phyloP scores from a whole-genome alignment of 2,329 filamentous ascomycete species.

The Aspergillus candidus region DNA sequence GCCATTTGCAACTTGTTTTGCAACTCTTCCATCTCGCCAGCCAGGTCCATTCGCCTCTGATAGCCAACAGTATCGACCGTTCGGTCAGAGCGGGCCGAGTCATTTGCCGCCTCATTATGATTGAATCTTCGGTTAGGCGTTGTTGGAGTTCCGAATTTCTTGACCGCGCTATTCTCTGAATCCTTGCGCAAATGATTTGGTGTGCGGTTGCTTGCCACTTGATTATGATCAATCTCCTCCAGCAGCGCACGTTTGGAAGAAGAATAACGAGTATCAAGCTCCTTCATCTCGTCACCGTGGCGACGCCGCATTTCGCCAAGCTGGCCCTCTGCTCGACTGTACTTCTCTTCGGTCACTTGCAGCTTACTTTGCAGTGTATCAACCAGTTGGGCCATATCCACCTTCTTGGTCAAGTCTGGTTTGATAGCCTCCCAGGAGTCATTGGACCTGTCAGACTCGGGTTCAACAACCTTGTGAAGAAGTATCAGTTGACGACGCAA shows the following conservation, averaged over 20 bases:
- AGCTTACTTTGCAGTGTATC: constrained; percentile 86
- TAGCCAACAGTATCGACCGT: constrained; percentile 78
- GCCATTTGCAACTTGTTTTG: constrained; percentile 91
- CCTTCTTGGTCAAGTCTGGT: constrained; percentile 58
- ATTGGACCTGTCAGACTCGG: constrained; percentile 60
- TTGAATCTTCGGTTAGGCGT: constrained; percentile 71
- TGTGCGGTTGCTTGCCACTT: constrained; percentile 65
- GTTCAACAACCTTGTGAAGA: constrained; percentile 82
- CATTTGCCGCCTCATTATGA: constrained; percentile 57
- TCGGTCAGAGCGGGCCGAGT: constrained; percentile 77
- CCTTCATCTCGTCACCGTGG: constrained; percentile 64
- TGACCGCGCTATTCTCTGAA: constrained; percentile 47
- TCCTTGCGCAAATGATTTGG: constrained; percentile 63
- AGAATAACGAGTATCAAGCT: constrained; percentile 56
- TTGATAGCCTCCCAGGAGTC: constrained; percentile 63
- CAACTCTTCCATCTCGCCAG: constrained; percentile 81
- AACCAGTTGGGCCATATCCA: constrained; percentile 78
- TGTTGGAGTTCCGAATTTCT: constrained; percentile 65
- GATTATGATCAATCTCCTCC: constrained; percentile 82
- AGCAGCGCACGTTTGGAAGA: constrained; percentile 67
- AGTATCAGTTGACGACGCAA: constrained; percentile 73
- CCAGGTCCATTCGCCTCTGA: constrained; percentile 85
- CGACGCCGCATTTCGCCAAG: constrained; percentile 69
- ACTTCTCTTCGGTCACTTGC: constrained; percentile 73
- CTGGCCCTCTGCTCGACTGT: constrained; percentile 75